These are phyloP conservation scores for Asterella californica DNA, from an alignment of 225 moss, liverwort and hornwort genomes.

Conservation along the genomic window DNA sequence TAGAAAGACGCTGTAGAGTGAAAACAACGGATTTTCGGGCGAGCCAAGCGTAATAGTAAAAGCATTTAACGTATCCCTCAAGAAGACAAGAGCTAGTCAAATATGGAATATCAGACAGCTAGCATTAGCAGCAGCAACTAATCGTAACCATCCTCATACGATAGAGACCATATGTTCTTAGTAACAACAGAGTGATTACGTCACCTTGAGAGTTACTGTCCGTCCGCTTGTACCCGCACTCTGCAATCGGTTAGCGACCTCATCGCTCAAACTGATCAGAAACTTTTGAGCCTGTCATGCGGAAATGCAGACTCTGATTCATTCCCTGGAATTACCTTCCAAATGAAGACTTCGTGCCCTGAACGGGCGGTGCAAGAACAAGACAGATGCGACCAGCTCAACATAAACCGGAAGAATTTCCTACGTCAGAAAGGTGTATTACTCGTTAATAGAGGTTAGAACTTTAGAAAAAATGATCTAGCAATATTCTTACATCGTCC, in stretches of 20 bases:
- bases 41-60: background rate
- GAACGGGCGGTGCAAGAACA: background rate
- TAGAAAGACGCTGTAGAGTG: background rate
- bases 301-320: background rate
- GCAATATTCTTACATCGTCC: slow-evolving; percentile 65
- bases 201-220: slow-evolving; percentile 88
- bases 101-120: background rate
- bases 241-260: slow-evolving; percentile 79
- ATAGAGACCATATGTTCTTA: background rate
- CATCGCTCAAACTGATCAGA: slow-evolving; percentile 69
- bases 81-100: background rate
- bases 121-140: background rate
- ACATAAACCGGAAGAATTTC: background rate
- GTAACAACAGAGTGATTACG: background rate
- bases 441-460: background rate
- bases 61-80: background rate
- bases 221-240: slow-evolving; percentile 66
- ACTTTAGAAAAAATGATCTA: background rate
- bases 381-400: background rate
- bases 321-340: background rate
- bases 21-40: background rate
- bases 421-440: background rate
- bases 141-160: background rate
- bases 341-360: background rate
- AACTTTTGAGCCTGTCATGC: slow-evolving; percentile 77